A percentile compares a stretch with the other conserved stretches of the same genome.
Evolutionary conservation across 768 basidiomycete species (phyloP).

Genomic region (Pleurotus citrinopileatus): DNA sequence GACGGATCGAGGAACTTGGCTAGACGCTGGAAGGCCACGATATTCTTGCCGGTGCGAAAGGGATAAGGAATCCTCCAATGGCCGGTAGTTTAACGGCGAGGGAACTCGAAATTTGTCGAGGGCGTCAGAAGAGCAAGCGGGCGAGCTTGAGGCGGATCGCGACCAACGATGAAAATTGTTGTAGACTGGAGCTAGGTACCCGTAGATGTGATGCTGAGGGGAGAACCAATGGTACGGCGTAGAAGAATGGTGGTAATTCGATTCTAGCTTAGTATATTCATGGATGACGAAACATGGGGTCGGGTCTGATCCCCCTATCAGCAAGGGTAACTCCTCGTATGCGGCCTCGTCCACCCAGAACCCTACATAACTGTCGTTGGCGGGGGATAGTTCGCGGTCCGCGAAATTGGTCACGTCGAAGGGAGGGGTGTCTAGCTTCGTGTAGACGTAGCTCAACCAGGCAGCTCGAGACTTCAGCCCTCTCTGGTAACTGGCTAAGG

Average conservation of each 20-base stretch:
- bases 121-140: background rate
- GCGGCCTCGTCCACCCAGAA: background rate
- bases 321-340: background rate
- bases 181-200: background rate
- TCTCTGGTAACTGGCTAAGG: background rate
- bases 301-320: background rate
- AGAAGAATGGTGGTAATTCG: background rate
- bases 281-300: background rate
- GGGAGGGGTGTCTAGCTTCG: background rate
- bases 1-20: too few relatives aligned
- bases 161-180: too few relatives aligned
- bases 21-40: background rate
- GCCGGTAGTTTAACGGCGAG: background rate
- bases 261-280: background rate
- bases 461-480: background rate
- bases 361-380: background rate
- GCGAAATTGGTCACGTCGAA: background rate
- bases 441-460: background rate
- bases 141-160: background rate
- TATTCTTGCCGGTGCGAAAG: background rate
- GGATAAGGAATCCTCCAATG: background rate
- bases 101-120: background rate
- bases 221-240: background rate
- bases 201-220: background rate
- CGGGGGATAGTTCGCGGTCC: background rate